Conservation (phyloP, 345 rosid genomes). For the Physaria fendleri region DNA sequence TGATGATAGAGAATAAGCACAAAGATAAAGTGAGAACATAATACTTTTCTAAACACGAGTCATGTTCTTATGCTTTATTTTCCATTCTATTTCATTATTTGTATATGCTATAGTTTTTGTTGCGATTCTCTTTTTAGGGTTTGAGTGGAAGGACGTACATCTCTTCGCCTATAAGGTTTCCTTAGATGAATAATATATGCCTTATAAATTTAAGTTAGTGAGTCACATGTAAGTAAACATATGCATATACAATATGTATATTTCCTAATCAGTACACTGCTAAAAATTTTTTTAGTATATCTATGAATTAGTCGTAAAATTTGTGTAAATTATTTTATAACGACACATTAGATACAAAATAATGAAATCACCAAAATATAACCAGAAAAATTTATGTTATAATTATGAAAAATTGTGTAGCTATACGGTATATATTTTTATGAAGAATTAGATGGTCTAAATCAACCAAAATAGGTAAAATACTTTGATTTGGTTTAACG, state of each 20-base stretch:
- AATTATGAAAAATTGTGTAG: no score
- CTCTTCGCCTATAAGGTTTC: slow-evolving; percentile 31
- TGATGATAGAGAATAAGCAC: slow-evolving; percentile 29
- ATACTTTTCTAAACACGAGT: slow-evolving; percentile 26
- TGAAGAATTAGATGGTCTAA: no score
- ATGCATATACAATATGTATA: background rate
- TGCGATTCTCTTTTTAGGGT: slow-evolving; percentile 29
- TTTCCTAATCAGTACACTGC: no score
- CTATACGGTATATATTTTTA: no score
- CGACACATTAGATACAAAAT: no score
- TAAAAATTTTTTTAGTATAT: no score
- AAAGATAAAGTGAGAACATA: slow-evolving; percentile 26
- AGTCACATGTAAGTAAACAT: background rate
- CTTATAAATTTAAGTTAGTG: background rate
- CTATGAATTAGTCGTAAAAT: no score
- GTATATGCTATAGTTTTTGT: background rate
- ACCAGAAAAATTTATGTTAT: no score
- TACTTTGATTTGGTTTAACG: no score
- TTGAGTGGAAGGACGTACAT: slow-evolving; percentile 25
- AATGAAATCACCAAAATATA: no score
- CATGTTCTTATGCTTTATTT: slow-evolving; percentile 28
- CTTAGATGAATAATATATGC: slow-evolving; percentile 5
- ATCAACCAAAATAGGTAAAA: no score
- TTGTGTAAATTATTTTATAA: no score
- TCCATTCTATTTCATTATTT: slow-evolving; percentile 23